phyloP scores from a whole-genome alignment of 2,329 filamentous ascomycete species.

The Fonsecaea pugnacius region DNA sequence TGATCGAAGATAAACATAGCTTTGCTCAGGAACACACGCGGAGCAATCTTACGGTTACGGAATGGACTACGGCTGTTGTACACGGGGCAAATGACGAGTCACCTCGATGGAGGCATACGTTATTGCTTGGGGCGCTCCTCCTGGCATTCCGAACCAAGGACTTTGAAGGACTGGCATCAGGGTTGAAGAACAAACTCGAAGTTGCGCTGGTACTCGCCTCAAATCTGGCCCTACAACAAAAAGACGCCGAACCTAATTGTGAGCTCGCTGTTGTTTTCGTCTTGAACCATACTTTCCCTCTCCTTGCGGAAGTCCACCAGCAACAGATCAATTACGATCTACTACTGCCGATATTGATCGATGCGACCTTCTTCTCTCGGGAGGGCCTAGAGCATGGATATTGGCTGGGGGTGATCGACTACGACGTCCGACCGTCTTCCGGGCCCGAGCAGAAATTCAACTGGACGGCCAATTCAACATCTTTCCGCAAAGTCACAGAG shows the following conservation, averaged over 20 bases:
- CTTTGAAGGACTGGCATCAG: constrained; percentile 61
- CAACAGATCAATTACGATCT: constrained; percentile 67
- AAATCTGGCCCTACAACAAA: constrained; percentile 71
- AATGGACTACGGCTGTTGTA: constrained; percentile 64
- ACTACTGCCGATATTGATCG: constrained; percentile 71
- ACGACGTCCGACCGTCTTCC: constrained; percentile 64
- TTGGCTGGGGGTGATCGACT: constrained; percentile 71
- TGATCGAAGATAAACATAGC: constrained; percentile 53
- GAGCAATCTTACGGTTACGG: constrained; percentile 59
- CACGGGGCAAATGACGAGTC: constrained; percentile 65
- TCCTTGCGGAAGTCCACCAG: constrained; percentile 66
- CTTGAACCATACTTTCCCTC: constrained; percentile 75
- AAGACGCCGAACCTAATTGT: constrained; percentile 57
- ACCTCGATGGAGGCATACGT: constrained; percentile 78
- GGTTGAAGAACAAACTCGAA: constrained; percentile 70
- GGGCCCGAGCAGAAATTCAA: constrained; percentile 59
- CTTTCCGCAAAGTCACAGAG: constrained; percentile 60
- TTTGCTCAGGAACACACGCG: constrained; percentile 45
- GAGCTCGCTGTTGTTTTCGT: constrained; percentile 66
- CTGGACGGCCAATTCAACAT: constrained; percentile 66
- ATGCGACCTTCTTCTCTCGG: constrained; percentile 68
- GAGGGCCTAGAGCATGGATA: constrained; percentile 78
- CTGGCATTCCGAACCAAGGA: constrained; percentile 63
- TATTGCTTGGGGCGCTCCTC: constrained; percentile 78
- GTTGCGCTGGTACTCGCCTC: constrained; percentile 73